Evolutionary conservation across 2,329 filamentous ascomycete species (phyloP), one percentile per base, ranked within the genome.

Genomic region (Penicillium glabrum): DNA sequence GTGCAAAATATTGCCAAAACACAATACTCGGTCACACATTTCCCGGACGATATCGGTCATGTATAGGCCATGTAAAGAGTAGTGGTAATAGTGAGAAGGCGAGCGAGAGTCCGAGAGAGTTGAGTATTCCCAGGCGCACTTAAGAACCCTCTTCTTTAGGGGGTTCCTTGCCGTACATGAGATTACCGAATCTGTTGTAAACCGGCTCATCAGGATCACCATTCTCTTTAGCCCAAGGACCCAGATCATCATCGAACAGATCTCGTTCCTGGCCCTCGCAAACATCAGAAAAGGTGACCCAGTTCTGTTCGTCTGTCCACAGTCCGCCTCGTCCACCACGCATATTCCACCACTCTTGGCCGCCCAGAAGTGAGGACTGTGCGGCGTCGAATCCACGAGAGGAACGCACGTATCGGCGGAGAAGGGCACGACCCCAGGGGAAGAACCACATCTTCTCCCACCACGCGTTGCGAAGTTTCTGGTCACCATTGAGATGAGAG

Each of bases 271-370:
- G 69, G 2, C 77, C 75, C 13, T 71, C 68, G 29, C 80, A 82
- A 5, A 82, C 72, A 24, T 82, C 79, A 7, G 73, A 74, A 70
- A 80, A 82, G 0, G 74, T 73, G 23, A 82, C 57, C 81, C 81
- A 84, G 37, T 75, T 72, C 21, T 74, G 74, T n/a, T 73, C 69
- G 13, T 76, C 77, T 0, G 81, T 82, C 82, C 82, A 85, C 3
- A 83, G 68, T 8, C 82, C 82, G 3, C 82, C 81, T n/a, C 73
- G 75, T 0, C 82, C 82, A 10, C 81, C 82, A 14, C 80, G 76
- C 53, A 72, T 66, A 61, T 83, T 79, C 79, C 80, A 81, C 67
- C 74, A 75, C 1, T 74, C 70, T 49, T 80, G 75, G 3, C 79
- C 80, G 13, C 79, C 81, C 0, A 78, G 70, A 7, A 77, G 71